Evolutionary conservation across 73 alveolate species (phyloP).

Genomic region (Paramecium sonneborni): DNA sequence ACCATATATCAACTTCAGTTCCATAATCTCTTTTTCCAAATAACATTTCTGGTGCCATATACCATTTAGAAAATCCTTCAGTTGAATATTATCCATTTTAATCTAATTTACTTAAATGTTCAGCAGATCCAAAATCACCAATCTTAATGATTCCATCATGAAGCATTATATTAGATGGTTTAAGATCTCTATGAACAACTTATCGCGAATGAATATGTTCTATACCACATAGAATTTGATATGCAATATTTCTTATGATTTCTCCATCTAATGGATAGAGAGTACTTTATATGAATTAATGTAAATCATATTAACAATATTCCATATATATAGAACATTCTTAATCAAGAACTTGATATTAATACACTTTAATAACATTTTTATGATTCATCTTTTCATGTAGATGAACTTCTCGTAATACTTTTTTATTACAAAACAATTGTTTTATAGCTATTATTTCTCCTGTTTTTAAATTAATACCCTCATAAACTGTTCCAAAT

Average conservation of each 20-base stretch:
- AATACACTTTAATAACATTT: background rate
- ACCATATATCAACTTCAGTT: constrained; percentile 79
- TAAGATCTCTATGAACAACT: constrained; percentile 66
- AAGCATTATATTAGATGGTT: constrained; percentile 65
- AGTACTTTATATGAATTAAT: background rate
- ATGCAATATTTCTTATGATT: background rate
- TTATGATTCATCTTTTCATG: constrained; percentile 11
- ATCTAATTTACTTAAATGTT: constrained; percentile 31
- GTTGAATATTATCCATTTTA: no score
- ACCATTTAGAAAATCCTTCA: constrained; percentile 68
- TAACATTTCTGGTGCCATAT: constrained; percentile 89
- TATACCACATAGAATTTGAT: constrained; percentile 56
- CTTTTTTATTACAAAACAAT: background rate
- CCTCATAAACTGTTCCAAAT: constrained; percentile 15
- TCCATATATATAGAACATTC: constrained; percentile 25
- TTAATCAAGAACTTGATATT: background rate
- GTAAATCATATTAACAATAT: constrained; percentile 41
- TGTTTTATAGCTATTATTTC: background rate
- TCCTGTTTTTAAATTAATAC: background rate
- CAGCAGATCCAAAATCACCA: constrained; percentile 67
- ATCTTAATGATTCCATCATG: constrained; percentile 45
- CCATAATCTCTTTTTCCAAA: constrained; percentile 77
- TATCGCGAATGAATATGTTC: constrained; percentile 49
- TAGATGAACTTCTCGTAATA: background rate
- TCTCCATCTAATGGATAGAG: background rate